phyloP scores from a whole-genome alignment of 441 rosid species.

The Adansonia grandidieri region DNA sequence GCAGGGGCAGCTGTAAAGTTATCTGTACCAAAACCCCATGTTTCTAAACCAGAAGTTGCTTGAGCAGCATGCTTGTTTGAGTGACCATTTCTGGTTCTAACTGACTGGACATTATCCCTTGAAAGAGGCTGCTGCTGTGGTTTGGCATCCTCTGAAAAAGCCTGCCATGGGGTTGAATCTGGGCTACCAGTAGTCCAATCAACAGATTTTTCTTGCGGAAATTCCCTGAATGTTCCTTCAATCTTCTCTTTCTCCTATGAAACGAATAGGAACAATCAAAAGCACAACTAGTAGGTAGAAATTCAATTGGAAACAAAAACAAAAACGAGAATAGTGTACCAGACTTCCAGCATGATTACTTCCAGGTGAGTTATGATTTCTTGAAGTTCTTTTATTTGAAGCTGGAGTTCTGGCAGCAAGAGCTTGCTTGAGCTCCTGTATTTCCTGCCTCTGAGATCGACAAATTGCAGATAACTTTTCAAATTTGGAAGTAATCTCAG shows the following conservation, averaged over 20 bases:
- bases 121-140: constrained; percentile 43
- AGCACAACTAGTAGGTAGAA: background rate
- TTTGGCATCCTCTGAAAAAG: constrained; percentile 65
- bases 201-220: constrained; percentile 52
- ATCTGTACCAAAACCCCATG: constrained; percentile 89
- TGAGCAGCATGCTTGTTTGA: constrained; percentile 54
- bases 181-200: constrained; percentile 52
- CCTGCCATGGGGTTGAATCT: constrained; percentile 70
- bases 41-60: constrained; percentile 49
- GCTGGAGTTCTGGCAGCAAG: constrained; percentile 65
- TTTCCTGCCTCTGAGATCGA: constrained; percentile 91
- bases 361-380: constrained; percentile 51
- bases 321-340: constrained; percentile 43
- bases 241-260: constrained; percentile 50
- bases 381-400: constrained; percentile 52
- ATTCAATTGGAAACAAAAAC: background rate
- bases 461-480: constrained; percentile 95
- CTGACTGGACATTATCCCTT: constrained; percentile 53
- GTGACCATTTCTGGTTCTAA: constrained; percentile 53
- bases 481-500: constrained; percentile 73
- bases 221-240: constrained; percentile 20
- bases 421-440: constrained; percentile 91
- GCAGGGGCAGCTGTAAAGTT: constrained; percentile 59
- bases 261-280: constrained; percentile 28
- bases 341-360: constrained; percentile 39